Evolutionary conservation across 169 alveolate genomes (phyloP), one percentile per base, ranked within the genome.

Genomic region (Plasmodium malariae): DNA sequence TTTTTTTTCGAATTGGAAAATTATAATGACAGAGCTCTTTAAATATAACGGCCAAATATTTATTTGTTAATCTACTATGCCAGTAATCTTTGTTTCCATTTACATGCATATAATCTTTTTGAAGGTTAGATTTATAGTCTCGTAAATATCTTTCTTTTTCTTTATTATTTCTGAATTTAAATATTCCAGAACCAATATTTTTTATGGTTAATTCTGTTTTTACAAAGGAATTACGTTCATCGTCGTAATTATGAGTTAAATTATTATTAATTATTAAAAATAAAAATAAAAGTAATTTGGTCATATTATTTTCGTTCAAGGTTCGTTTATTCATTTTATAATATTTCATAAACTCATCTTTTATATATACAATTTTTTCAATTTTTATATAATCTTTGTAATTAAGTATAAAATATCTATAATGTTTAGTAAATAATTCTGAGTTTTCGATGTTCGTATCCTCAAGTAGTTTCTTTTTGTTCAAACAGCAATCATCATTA

Each of bases 41-140:
- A 51, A 80, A 80, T 49, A 67, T 67, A 67, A 26, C 12, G 51
- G 90, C 90, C 49, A 80, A 80, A 65, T 80, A 80, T 65, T 80
- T 80, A 80, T 80, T 80, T 68, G 90, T 80, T 57, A 80, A 55
- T 80, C 90, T 68, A 17, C 90, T 67, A 80, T 67, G 59, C 90
- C 90, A 80, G 43, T 80, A 80, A 9, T 80, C 90, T 71, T 67
- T 80, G 28, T 80, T 80, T 80, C 73, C 85, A 67, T 67, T 80
- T n/a, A n/a, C n/a, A n/a, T n/a, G n/a, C 90, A 80, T 80, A 32
- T 34, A 45, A n/a, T 80, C 90, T 43, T 80, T 80, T 37, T 80
- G 85, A 14, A 80, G 1, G 30, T 80, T 80, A 26, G 9, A 17
- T 36, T 67, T 65, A 51, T 49, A 80, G 24, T 80, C 90, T 60